phyloP scores from a whole-genome alignment of 2,329 filamentous ascomycete species.

The Colletotrichum navitas region DNA sequence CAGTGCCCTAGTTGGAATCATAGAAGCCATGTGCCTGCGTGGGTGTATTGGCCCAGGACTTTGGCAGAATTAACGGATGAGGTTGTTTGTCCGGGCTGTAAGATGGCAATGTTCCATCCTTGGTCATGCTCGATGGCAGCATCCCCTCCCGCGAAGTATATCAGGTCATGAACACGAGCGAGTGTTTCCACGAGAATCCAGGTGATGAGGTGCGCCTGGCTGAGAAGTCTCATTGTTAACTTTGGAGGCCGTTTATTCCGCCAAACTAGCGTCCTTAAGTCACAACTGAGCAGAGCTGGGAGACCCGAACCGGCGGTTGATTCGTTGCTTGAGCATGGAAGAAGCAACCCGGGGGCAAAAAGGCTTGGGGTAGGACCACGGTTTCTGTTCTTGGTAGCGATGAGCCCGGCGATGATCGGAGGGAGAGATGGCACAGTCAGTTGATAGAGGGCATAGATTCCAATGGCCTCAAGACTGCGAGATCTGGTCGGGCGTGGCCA shows the following conservation, averaged over 20 bases:
- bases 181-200: neutral
- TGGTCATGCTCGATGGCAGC: neutral
- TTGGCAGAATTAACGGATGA: rapidly evolving
- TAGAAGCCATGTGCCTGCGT: neutral
- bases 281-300: too few relatives aligned
- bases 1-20: neutral
- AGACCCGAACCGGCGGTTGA: too few relatives aligned
- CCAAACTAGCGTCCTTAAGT: too few relatives aligned
- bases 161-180: neutral
- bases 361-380: neutral
- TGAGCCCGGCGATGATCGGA: neutral
- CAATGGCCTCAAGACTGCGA: neutral
- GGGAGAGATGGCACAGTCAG: neutral
- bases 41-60: too few relatives aligned
- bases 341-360: too few relatives aligned
- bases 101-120: neutral
- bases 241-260: too few relatives aligned
- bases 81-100: too few relatives aligned
- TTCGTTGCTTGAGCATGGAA: too few relatives aligned
- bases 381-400: neutral
- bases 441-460: neutral
- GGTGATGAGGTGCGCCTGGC: neutral
- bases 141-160: too few relatives aligned
- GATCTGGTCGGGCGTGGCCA: neutral
- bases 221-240: too few relatives aligned